Conservation (phyloP, 805 yeast genomes). For the Saccharomycopsis schoenii region DNA sequence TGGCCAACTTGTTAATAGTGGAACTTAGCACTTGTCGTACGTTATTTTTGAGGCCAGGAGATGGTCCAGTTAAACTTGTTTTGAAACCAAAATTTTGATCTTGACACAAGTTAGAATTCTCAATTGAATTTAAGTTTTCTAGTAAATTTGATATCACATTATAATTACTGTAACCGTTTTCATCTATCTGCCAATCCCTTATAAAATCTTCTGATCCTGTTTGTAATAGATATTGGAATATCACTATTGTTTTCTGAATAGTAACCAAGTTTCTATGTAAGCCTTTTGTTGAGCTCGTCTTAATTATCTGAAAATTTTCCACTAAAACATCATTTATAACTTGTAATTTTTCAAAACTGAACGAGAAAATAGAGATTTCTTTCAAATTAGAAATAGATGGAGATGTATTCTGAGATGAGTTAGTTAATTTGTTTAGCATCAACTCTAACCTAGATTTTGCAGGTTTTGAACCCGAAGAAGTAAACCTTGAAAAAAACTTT, state of each 20-base stretch:
- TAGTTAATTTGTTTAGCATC: conserved; percentile 10
- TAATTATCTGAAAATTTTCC: conserved; percentile 13
- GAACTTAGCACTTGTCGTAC: conserved; percentile 10
- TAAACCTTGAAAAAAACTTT: conserved; percentile 7
- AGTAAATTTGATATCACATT: conserved; percentile 2
- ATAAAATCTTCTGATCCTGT: conserved; percentile 19
- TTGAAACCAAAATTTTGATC: conserved; percentile 3
- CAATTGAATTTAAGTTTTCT: conserved; percentile 13
- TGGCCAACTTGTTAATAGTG: conserved; percentile 14
- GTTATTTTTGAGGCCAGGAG: conserved; percentile 2
- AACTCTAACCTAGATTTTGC: conserved; percentile 8
- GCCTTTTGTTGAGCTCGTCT: conserved; percentile 10
- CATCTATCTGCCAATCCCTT: conserved; percentile 7
- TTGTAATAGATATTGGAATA: conserved; percentile 17
- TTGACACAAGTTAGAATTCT: conserved; percentile 15
- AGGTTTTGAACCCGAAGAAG: neutral
- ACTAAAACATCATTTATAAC: conserved; percentile 7
- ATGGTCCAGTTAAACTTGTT: neutral
- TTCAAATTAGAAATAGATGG: conserved; percentile 16
- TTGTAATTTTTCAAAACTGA: conserved; percentile 6
- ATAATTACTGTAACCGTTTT: conserved; percentile 1
- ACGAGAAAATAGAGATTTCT: conserved; percentile 17
- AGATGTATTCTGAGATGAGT: conserved; percentile 6
- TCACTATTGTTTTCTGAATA: conserved; percentile 14
- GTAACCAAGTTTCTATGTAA: conserved; percentile 7